These are phyloP conservation scores for Dactylellina haptotyla DNA, from an alignment of 2,329 filamentous ascomycete species.

Conservation along the genomic window DNA sequence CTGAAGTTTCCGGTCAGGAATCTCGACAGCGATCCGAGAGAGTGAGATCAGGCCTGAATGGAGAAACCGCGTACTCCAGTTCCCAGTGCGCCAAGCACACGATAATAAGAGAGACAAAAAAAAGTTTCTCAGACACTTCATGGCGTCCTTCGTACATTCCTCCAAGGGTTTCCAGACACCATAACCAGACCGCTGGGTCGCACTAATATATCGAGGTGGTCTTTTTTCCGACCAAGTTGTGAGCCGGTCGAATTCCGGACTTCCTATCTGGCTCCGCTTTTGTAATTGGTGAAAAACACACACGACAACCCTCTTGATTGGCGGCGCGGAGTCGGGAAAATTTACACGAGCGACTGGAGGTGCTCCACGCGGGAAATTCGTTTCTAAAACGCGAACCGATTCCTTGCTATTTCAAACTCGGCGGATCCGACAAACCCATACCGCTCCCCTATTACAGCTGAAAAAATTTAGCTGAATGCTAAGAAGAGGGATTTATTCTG, in stretches of 20 bases:
- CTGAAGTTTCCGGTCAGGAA: neutral
- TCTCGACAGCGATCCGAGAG: neutral
- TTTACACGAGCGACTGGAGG: constrained; percentile 46
- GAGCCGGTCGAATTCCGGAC: constrained; percentile 44
- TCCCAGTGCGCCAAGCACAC: neutral
- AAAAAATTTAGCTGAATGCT: constrained; percentile 15
- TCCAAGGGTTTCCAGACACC: constrained; percentile 42
- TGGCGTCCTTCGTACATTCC: constrained; percentile 37
- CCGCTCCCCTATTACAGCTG: constrained; percentile 13
- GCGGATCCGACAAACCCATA: constrained; percentile 32
- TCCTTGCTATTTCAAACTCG: constrained; percentile 42
- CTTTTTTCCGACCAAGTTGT: constrained; percentile 29
- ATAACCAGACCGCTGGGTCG: constrained; percentile 41
- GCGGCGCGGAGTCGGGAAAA: constrained; percentile 53
- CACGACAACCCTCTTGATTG: constrained; percentile 23
- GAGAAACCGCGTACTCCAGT: neutral
- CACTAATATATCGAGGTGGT: constrained; percentile 34
- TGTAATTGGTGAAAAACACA: constrained; percentile 11
- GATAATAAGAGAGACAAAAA: neutral
- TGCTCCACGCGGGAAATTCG: constrained; percentile 53
- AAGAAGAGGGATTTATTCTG: constrained; percentile 36
- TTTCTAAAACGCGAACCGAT: constrained; percentile 50
- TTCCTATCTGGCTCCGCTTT: constrained; percentile 21
- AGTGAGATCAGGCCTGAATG: constrained; percentile 2
- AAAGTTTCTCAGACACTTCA: neutral